Evolutionary conservation across 352 stramenopile genomes (phyloP).

Genomic region (Phytopythium sindhum): DNA sequence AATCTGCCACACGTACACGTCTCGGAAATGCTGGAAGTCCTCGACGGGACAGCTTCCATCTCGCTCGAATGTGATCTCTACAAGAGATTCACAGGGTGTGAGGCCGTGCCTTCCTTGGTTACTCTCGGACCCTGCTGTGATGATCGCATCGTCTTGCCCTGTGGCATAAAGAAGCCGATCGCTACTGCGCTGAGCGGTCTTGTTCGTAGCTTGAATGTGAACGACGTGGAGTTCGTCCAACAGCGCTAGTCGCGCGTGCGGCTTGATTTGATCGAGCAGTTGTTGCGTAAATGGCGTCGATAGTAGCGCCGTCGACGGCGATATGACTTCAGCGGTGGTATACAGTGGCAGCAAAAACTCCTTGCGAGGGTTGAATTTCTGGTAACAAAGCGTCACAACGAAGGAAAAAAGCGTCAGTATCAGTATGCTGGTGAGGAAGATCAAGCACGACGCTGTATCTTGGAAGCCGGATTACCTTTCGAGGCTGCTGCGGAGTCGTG

Average conservation of each 20-base stretch:
- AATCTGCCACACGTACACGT: constrained; percentile 44
- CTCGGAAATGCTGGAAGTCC: constrained; percentile 20
- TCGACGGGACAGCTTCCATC: constrained; percentile 34
- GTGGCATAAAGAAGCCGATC: not conserved
- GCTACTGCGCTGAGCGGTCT: not conserved
- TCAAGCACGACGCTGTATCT: not conserved
- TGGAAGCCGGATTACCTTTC: constrained; percentile 13
- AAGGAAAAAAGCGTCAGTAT: constrained; percentile 6
- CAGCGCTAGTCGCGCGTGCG: constrained; percentile 24
- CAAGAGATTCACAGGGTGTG: not conserved
- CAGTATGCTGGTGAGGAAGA: not conserved
- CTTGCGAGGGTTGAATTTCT: constrained; percentile 40
- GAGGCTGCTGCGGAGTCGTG: constrained; percentile 12
- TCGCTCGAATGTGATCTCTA: constrained; percentile 32
- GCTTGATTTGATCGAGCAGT: constrained; percentile 14
- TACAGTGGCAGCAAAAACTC: constrained; percentile 59
- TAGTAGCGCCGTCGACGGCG: constrained; percentile 19
- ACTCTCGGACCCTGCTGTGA: not conserved
- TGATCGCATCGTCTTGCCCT: not conserved
- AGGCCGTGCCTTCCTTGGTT: not conserved
- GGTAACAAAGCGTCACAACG: not conserved
- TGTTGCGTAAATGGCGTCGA: constrained; percentile 26
- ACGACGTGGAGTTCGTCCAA: constrained; percentile 35
- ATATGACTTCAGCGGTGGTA: constrained; percentile 27
- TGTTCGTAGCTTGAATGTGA: constrained; percentile 13